phyloP scores from a whole-genome alignment of 2,329 filamentous ascomycete species.

The Ophiobolus disseminans region DNA sequence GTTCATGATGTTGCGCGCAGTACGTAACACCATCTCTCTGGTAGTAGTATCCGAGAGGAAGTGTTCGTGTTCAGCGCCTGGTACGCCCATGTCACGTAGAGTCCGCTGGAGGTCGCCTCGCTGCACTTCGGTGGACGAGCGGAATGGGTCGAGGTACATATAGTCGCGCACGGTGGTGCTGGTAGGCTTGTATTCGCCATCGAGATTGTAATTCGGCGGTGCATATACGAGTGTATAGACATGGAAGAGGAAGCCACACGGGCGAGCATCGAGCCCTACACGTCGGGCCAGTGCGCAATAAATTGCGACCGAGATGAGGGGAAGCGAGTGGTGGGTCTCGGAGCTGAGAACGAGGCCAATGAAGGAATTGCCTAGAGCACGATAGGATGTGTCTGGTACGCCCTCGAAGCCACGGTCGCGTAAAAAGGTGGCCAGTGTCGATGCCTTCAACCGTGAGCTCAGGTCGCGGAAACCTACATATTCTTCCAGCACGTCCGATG shows the following conservation, averaged over 20 bases:
- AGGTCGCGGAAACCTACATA: constrained; percentile 62
- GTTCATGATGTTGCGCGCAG: constrained; percentile 80
- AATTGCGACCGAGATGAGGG: constrained; percentile 85
- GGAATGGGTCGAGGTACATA: constrained; percentile 88
- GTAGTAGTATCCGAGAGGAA: constrained; percentile 71
- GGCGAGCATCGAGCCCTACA: constrained; percentile 76
- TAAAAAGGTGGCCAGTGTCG: constrained; percentile 73
- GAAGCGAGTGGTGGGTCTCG: constrained; percentile 77
- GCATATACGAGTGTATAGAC: constrained; percentile 81
- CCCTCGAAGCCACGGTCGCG: constrained; percentile 73
- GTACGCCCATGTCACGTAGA: constrained; percentile 62
- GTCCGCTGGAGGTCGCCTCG: constrained; percentile 64
- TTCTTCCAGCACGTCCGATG: constrained; percentile 61
- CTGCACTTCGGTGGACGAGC: constrained; percentile 70
- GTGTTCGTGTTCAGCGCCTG: constrained; percentile 48
- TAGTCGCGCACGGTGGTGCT: constrained; percentile 43
- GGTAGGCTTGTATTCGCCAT: constrained; percentile 47
- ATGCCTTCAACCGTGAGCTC: constrained; percentile 71
- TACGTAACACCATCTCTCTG: constrained; percentile 74
- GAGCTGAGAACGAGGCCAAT: constrained; percentile 81
- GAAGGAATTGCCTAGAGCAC: constrained; percentile 84
- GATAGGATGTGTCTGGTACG: constrained; percentile 74
- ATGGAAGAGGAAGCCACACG: constrained; percentile 83
- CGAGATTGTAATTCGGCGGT: constrained; percentile 61
- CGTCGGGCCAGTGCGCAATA: constrained; percentile 80